These are phyloP conservation scores for Kuraishia molischiana DNA, from an alignment of 805 yeast genomes.

Conservation along the genomic window DNA sequence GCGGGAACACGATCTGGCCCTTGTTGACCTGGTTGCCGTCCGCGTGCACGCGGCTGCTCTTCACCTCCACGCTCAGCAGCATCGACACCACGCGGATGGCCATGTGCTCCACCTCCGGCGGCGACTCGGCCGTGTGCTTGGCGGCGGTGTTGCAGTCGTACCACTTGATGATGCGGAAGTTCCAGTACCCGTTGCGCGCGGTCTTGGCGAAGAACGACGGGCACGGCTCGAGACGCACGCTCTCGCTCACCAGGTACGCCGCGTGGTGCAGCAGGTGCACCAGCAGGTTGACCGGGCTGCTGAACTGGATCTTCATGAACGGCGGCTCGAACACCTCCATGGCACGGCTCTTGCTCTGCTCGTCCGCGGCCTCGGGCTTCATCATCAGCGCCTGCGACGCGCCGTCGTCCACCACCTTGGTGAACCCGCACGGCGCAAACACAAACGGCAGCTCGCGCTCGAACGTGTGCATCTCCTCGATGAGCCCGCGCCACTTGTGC, in stretches of 20 bases:
- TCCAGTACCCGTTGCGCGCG: background rate
- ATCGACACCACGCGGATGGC: slow-evolving; percentile 6
- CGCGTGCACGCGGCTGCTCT: background rate
- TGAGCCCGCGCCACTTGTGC: background rate
- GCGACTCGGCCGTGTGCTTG: background rate
- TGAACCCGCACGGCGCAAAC: slow-evolving; percentile 5
- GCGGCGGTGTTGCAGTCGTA: slow-evolving; percentile 5
- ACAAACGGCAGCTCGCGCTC: slow-evolving; percentile 6
- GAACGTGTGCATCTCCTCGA: slow-evolving; percentile 3
- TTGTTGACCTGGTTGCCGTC: background rate
- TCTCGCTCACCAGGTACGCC: slow-evolving; percentile 6
- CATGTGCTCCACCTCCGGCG: slow-evolving; percentile 5
- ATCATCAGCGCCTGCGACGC: slow-evolving; percentile 4
- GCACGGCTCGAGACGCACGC: slow-evolving; percentile 1
- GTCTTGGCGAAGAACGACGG: slow-evolving; percentile 2
- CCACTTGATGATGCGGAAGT: slow-evolving; percentile 4
- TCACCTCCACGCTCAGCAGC: slow-evolving; percentile 4
- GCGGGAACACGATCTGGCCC: slow-evolving; percentile 3
- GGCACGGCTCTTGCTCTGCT: background rate
- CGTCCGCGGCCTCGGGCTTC: background rate
- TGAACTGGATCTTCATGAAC: slow-evolving; percentile 7
- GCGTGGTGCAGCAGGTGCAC: slow-evolving; percentile 8
- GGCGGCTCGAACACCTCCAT: slow-evolving; percentile 5
- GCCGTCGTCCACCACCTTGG: slow-evolving; percentile 3
- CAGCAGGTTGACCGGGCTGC: slow-evolving; percentile 5